Conservation (phyloP, 1,139 yeast genomes). For the Meyerozyma carpophila region DNA sequence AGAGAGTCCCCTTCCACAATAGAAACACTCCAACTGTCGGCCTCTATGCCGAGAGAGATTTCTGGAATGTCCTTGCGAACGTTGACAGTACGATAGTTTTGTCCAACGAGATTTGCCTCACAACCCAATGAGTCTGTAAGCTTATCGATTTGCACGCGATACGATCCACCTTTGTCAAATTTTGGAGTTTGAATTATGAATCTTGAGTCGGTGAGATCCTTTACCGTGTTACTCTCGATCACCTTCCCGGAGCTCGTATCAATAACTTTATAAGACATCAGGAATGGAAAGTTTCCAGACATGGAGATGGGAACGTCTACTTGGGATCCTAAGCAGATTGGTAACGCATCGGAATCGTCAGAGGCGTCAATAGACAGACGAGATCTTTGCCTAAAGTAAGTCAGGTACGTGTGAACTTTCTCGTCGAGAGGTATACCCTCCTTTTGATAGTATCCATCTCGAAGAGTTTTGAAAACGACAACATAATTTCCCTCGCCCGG, state of each 20-base stretch:
- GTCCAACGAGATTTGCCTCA: conserved; percentile 48
- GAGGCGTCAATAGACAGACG: conserved; percentile 26
- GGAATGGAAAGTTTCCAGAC: conserved; percentile 76
- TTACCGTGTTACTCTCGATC: conserved; percentile 38
- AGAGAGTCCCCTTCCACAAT: conserved; percentile 60
- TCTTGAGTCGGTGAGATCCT: conserved; percentile 30
- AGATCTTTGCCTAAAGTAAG: conserved; percentile 49
- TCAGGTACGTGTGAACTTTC: conserved; percentile 39
- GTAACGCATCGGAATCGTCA: conserved; percentile 8
- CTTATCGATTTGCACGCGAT: conserved; percentile 55
- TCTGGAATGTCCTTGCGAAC: conserved; percentile 67
- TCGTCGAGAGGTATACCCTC: conserved; percentile 28
- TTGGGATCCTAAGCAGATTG: conserved; percentile 38
- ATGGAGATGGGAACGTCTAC: conserved; percentile 49
- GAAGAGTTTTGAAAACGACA: conserved; percentile 57
- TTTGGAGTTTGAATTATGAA: conserved; percentile 49
- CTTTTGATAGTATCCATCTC: conserved; percentile 48
- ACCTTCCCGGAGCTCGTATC: conserved; percentile 38
- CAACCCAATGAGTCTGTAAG: conserved; percentile 74
- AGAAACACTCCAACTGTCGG: conserved; percentile 10
- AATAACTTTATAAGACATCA: conserved; percentile 48
- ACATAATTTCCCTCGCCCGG: conserved; percentile 75
- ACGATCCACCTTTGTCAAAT: conserved; percentile 63
- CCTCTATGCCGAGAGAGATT: conserved; percentile 14
- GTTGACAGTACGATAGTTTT: conserved; percentile 51